Base-by-base conservation (phyloP, 176 grass and related monocot genomes). In the Thinopyrum elongatum region DNA sequence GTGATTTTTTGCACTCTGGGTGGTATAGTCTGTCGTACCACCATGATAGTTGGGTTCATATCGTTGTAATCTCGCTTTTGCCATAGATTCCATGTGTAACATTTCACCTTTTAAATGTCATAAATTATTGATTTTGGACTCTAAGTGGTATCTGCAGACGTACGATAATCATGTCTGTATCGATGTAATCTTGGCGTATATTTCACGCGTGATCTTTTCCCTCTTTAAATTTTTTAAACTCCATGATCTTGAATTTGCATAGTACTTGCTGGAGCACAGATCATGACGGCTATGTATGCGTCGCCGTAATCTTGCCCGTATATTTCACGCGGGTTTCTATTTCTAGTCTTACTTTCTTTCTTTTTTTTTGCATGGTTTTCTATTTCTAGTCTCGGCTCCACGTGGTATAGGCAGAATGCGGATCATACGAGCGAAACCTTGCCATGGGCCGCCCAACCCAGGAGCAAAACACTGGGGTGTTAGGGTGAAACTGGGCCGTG, bases 121-220 rank as follows among this genome's bases (percentile, higher is more conserved):
- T 19, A 19, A 16, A 19, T 53, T 7, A 5, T 55, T 55, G 17
- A 0, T 8, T 55, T 6, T 2, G 6, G 2, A 6, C 51, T 55
- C 6, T 55, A 7, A 6, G 17, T 55, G 17, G 17, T 21, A 55
- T 55, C 7, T 0, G 17, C 2, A 0, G 6, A 0, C 2, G 2
- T 55, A 19, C 2, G 51, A 2, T 0, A 15, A 21, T 0, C 2
- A 55, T 0, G 6, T 55, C 0, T 0, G 16, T 21, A 55, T 8
- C 19, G 19, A 7, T 57, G 53, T 22, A 57, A 57, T 22, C 0
- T 57, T 57, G 16, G 0, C 2, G 0, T 57, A 8, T 0, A 21
- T 57, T 57, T 57, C 6, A 57, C 11, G n/a, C 0, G 11, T 15
- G 38, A 7, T 39, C 1, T 26, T 73, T 44, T 13, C 3, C 38